Evolutionary conservation across 164 flowering plant genomes (phyloP).

Genomic region (Vitis vinifera): DNA sequence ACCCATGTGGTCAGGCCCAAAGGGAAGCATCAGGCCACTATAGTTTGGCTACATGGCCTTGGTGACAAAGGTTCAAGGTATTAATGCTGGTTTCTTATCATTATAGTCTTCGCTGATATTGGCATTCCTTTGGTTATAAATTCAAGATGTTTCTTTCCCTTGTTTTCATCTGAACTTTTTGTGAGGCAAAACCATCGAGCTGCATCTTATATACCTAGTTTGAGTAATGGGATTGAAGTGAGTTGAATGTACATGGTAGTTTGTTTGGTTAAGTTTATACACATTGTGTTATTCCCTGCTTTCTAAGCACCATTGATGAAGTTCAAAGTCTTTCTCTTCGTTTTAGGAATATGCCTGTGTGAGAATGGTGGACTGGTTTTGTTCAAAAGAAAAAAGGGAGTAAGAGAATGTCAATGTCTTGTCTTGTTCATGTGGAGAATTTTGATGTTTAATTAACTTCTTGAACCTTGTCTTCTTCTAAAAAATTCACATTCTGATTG

Average conservation of each 20-base stretch:
- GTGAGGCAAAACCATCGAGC: background rate
- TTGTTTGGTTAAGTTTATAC: background rate
- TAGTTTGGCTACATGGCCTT: constrained; percentile 46
- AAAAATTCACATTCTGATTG: background rate
- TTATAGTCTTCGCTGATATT: background rate
- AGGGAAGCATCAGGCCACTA: constrained; percentile 45
- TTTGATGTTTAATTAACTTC: constrained; percentile 5
- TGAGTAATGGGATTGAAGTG: background rate
- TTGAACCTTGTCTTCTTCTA: background rate
- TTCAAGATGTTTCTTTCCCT: background rate
- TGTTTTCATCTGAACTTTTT: background rate
- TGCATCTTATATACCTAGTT: background rate
- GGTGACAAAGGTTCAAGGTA: constrained; percentile 48
- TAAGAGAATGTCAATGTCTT: background rate
- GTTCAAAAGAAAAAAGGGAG: background rate
- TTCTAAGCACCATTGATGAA: background rate
- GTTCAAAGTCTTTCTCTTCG: constrained; percentile 4
- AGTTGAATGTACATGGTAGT: background rate
- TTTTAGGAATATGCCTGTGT: constrained; percentile 1
- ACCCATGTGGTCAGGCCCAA: constrained; percentile 40
- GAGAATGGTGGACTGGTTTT: constrained; percentile 9
- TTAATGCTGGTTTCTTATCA: background rate
- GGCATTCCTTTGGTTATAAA: background rate
- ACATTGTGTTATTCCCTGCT: background rate
- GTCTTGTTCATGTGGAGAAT: background rate